Base-by-base conservation (phyloP, 768 basidiomycete species). In the Lactifluus hygrophoroides region DNA sequence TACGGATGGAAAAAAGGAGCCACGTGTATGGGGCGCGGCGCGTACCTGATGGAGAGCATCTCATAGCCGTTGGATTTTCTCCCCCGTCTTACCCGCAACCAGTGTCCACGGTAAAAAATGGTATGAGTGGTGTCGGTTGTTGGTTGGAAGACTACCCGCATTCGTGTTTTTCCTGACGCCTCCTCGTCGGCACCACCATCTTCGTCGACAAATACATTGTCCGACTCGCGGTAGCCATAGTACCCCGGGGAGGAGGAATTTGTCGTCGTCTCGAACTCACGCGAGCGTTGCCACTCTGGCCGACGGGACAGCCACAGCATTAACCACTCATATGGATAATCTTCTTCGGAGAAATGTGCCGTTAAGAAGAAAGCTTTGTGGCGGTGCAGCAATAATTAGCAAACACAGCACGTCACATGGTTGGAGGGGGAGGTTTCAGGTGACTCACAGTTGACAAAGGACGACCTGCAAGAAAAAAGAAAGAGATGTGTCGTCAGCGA, bases 301-400 rank as follows among this genome's bases (percentile, higher is more conserved):
- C 87, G 80, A 51, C 88, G 84, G 43, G 88, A 88, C 49, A 92
- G 81, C 89, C 89, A 92, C 32, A 90, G 78, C 87, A 91, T 91
- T 52, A 92, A 78, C 89, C 89, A 92, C 72, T 92, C 89, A 65
- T 90, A 92, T 3, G 89, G 90, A 63, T 88, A 88, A 68, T 92
- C 90, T 71, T 92, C 90, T 73, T 92, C 90, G 63, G 83, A 86
- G 75, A 92, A 92, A 71, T 91, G 87, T 9, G 90, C 90, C 16
- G 90, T 92, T 51, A 92, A 81, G 82, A 91, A 92, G 78, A 60
- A 63, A 4, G 61, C 59, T 53, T 5, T n/a, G n/a, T n/a, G n/a
- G 60, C 62, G 70, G 62, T 59, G 56, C 63, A 64, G 64, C 53
- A 58, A 38, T 57, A 37, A 57, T 48, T 54, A 65, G 49, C 59